Conservation (phyloP, 2,329 filamentous ascomycete species). For the Byssochlamys sp. region DNA sequence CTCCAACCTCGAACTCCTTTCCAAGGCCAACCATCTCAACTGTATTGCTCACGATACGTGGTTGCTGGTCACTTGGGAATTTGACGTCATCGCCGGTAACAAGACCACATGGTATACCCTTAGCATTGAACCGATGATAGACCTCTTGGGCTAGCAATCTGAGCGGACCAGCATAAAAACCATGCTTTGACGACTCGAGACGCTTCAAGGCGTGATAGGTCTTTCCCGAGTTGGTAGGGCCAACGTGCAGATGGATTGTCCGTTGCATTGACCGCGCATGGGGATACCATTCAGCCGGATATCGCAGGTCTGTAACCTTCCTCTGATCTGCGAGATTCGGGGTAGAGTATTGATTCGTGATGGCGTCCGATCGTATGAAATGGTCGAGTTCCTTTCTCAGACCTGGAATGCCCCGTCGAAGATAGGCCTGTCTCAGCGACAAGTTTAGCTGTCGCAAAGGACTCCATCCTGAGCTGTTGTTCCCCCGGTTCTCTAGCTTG, state of each 20-base stretch:
- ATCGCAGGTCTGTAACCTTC: constrained; percentile 70
- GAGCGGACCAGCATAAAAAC: constrained; percentile 84
- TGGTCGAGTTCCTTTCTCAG: constrained; percentile 54
- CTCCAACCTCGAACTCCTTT: constrained; percentile 66
- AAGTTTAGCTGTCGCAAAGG: constrained; percentile 16
- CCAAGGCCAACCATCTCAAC: constrained; percentile 74
- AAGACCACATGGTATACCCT: constrained; percentile 66
- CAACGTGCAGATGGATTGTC: constrained; percentile 83
- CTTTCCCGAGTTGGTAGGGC: constrained; percentile 95
- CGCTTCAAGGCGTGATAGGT: constrained; percentile 87
- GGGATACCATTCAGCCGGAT: constrained; percentile 86
- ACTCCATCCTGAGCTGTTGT: constrained; percentile 7
- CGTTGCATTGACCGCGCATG: constrained; percentile 69
- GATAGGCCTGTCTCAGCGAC: constrained; percentile 50
- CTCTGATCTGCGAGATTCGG: constrained; percentile 51
- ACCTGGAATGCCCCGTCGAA: constrained; percentile 42
- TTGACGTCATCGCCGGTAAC: constrained; percentile 86
- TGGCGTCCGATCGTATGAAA: constrained; percentile 57
- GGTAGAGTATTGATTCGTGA: constrained; percentile 48
- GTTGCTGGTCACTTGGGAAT: constrained; percentile 49
- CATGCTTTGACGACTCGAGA: constrained; percentile 63
- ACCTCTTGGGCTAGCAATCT: constrained; percentile 86
- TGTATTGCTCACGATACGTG: constrained; percentile 68
- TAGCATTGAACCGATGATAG: constrained; percentile 73
- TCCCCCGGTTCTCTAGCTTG: constrained; percentile 14